These are phyloP conservation scores for Cystofilobasidium capitatum DNA, from an alignment of 768 basidiomycete species.

Conservation along the genomic window DNA sequence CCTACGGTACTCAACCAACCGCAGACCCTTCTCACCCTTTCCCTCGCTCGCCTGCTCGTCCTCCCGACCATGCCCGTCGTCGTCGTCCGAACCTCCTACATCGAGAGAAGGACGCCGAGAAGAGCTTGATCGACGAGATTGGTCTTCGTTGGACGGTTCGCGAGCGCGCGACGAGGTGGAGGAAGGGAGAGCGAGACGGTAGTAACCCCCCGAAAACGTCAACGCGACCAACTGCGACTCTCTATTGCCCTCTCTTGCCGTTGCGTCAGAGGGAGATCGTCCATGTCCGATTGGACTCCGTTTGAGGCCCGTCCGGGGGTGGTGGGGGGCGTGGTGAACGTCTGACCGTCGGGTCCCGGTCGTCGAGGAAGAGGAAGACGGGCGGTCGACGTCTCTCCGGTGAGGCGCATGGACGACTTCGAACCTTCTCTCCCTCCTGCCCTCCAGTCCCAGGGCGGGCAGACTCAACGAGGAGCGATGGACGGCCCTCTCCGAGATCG, in stretches of 20 bases:
- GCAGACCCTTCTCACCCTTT: neutral
- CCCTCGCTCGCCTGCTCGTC: slow-evolving; percentile 11
- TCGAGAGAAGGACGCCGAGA: neutral
- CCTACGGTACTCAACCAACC: slow-evolving; percentile 35
- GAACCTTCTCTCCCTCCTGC: neutral
- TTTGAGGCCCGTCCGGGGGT: slow-evolving; percentile 14
- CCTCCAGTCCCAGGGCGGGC: neutral
- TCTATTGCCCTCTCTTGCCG: neutral
- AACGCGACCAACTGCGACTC: slow-evolving; percentile 74
- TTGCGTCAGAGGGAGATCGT: neutral
- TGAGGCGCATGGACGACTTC: neutral
- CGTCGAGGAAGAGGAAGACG: slow-evolving; percentile 26
- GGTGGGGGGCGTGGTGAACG: neutral
- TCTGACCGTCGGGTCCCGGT: neutral
- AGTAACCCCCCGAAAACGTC: slow-evolving; percentile 52
- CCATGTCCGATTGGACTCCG: slow-evolving; percentile 25
- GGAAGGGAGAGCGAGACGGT: slow-evolving; percentile 38
- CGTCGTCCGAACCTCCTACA: slow-evolving; percentile 23
- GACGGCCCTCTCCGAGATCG: neutral
- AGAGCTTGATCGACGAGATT: neutral
- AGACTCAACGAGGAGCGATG: neutral
- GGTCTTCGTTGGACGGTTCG: no score
- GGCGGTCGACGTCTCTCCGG: slow-evolving; percentile 31
- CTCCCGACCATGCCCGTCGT: slow-evolving; percentile 6
- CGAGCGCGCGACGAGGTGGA: slow-evolving; percentile 19